Conservation (phyloP, 2,329 filamentous ascomycete species). For the Hypoxylon sp. region DNA sequence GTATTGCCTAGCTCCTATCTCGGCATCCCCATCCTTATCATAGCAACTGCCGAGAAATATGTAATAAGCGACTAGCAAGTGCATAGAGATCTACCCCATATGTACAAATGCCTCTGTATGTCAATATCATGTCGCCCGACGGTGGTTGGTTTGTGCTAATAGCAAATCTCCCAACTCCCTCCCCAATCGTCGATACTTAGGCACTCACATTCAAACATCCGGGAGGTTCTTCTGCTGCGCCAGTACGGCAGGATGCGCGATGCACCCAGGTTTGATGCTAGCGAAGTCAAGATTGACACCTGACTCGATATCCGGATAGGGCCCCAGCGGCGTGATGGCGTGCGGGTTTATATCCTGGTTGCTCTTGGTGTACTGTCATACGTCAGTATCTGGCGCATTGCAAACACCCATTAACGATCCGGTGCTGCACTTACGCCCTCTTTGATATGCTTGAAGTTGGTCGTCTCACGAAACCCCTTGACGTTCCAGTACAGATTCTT, state of each 20-base stretch:
- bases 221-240: constrained; percentile 43
- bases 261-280: constrained; percentile 56
- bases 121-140: neutral
- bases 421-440: constrained; percentile 56
- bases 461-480: constrained; percentile 63
- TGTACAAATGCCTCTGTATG: too few relatives aligned
- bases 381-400: neutral
- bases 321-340: constrained; percentile 68
- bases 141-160: neutral
- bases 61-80: too few relatives aligned
- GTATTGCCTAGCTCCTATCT: constrained; percentile 8
- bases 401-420: neutral
- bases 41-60: neutral
- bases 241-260: constrained; percentile 53
- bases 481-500: constrained; percentile 66
- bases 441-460: constrained; percentile 73
- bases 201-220: constrained; percentile 8
- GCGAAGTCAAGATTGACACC: constrained; percentile 58
- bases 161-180: neutral
- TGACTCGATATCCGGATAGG: constrained; percentile 64
- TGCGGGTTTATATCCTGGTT: constrained; percentile 67
- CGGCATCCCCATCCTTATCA: constrained; percentile 18
- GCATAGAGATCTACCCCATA: neutral
- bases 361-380: constrained; percentile 57
- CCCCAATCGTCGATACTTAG: too few relatives aligned